Evolutionary conservation across 495 filamentous ascomycete genomes (phyloP).

Genomic region (Neurospora sp.): DNA sequence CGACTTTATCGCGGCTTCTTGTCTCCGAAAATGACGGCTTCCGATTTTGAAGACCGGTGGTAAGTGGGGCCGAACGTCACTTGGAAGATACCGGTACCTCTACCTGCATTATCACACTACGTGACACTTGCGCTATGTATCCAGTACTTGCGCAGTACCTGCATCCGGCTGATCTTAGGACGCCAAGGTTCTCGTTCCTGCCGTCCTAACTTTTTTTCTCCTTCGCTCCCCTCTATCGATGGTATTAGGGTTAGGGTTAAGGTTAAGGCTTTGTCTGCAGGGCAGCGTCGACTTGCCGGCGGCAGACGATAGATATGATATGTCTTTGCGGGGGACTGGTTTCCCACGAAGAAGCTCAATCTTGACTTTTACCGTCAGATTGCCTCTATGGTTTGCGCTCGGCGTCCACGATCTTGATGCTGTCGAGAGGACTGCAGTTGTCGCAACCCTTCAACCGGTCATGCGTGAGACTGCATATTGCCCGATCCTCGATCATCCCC

Average conservation of each 20-base stretch:
- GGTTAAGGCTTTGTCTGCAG: not conserved
- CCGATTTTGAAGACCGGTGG: not conserved
- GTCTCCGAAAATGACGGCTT: not conserved
- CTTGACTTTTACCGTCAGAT: not conserved
- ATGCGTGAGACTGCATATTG: constrained; percentile 15
- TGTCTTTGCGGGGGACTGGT: not conserved
- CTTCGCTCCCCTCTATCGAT: not conserved
- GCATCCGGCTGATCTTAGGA: not conserved
- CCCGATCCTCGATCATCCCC: constrained; percentile 4
- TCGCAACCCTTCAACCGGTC: constrained; percentile 27
- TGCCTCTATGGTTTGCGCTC: not conserved
- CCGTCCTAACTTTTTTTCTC: not conserved
- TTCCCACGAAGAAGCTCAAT: not conserved
- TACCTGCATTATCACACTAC: not conserved
- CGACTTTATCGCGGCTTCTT: not conserved
- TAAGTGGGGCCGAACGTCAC: not conserved
- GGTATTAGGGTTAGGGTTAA: not conserved
- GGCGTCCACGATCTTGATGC: constrained; percentile 25
- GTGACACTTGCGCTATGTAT: not conserved
- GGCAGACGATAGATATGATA: not conserved
- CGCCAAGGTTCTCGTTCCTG: not conserved
- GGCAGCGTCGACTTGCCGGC: not conserved
- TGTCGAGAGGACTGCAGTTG: constrained; percentile 24
- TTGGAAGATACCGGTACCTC: not conserved
- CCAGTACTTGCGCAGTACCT: not conserved